Base-by-base conservation (phyloP, 2,329 filamentous ascomycete species). In the Sporothrix brunneoviolacea region DNA sequence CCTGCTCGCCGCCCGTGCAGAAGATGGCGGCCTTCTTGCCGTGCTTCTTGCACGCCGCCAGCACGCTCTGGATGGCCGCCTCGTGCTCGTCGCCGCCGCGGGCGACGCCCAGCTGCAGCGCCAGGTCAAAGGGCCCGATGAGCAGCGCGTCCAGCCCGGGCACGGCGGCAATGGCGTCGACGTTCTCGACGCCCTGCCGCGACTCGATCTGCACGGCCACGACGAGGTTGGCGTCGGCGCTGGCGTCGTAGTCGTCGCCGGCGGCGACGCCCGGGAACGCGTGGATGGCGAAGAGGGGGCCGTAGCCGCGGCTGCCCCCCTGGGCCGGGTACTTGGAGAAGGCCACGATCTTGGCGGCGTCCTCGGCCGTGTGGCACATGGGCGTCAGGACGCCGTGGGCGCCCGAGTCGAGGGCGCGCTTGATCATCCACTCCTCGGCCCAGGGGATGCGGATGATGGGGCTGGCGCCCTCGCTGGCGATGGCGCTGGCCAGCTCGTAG, bases 401-500 rank as follows among this genome's bases (percentile, higher is more conserved):
- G 33, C 79, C 79, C 39, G 76, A 66, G 57, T 82, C 79, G 33
- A 83, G 69, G 10, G 79, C 79, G 45, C 78, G 67, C 61, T 82
- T 82, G 52, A 82, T 76, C 76, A 80, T 79, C 77, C 76, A 81
- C 42, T 73, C 69, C 64, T 82, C 76, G 50, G 78, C 78, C 22
- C 75, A 75, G 13, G 75, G 70, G 37, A 82, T 73, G 46, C 66
- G 63, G 18, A 73, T 69, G 48, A 73, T 65, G 50, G 57, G 55
- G 53, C 68, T 71, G 33, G 68, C 67, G 19, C 68, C 67, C 40
- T 62, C 64, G 16, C 63, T 61, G 9, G 68, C 65, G 55, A 73
- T 66, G 8, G 70, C 70, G 36, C 53, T 51, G 33, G 33, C 50
- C 18, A 58, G 53, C 22, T 66, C 65, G 40, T 68, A 68, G 54